Evolutionary conservation across 2,329 filamentous ascomycete genomes (phyloP).

Genomic region (Clarireedia hainanense): DNA sequence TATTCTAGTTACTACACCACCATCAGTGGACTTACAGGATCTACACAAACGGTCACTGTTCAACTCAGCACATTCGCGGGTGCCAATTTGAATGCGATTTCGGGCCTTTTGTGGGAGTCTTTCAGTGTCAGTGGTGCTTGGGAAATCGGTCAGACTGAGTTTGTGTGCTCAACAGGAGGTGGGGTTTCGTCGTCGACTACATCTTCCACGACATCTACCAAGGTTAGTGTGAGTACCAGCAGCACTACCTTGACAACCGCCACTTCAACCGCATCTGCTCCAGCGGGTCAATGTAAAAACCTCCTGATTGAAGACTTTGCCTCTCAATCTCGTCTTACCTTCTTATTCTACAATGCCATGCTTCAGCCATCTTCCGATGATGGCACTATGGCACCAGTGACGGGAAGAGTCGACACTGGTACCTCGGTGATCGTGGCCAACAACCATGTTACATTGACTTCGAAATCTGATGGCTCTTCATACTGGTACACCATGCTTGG

Average conservation of each 20-base stretch:
- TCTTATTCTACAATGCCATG: constrained; percentile 53
- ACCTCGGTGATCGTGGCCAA: constrained; percentile 44
- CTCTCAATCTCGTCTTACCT: constrained; percentile 53
- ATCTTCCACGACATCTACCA: background rate
- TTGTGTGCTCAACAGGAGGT: constrained; percentile 33
- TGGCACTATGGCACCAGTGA: constrained; percentile 38
- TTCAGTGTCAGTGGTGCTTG: constrained; percentile 35
- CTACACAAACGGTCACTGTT: constrained; percentile 41
- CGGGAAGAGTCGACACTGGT: constrained; percentile 16
- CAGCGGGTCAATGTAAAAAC: constrained; percentile 30
- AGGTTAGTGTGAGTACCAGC: background rate
- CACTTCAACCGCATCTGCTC: constrained; percentile 5
- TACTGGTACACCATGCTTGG: constrained; percentile 53
- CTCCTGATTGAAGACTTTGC: constrained; percentile 52
- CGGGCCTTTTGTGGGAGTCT: constrained; percentile 36
- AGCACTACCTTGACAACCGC: background rate
- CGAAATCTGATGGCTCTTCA: constrained; percentile 35
- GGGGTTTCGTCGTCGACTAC: background rate
- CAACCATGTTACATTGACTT: constrained; percentile 45
- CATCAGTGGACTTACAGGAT: constrained; percentile 41
- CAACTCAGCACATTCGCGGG: constrained; percentile 41
- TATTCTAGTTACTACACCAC: constrained; percentile 38
- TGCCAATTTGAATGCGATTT: constrained; percentile 42
- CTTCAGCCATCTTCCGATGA: constrained; percentile 48
- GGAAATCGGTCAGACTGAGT: constrained; percentile 41